These are phyloP conservation scores for Penicillium freii DNA, from an alignment of 2,329 filamentous ascomycete species.

Conservation along the genomic window DNA sequence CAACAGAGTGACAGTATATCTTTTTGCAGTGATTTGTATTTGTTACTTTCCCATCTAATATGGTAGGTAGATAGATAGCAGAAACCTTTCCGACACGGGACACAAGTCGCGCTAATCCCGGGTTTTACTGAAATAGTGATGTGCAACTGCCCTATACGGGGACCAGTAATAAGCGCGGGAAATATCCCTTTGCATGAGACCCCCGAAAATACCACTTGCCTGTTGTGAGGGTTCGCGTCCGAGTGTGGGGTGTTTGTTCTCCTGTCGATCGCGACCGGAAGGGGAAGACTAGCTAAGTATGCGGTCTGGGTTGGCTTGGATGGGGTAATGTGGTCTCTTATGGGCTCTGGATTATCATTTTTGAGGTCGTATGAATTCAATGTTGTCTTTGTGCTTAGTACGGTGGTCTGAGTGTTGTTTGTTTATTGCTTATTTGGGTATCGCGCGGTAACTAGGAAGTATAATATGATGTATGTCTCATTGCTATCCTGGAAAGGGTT, in stretches of 20 bases:
- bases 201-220: not conserved
- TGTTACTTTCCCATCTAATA: not conserved
- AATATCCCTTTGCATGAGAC: not conserved
- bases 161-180: not conserved
- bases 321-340: not conserved
- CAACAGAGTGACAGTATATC: not conserved
- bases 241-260: slow-evolving; percentile 15
- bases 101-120: not conserved
- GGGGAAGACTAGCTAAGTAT: slow-evolving; percentile 6
- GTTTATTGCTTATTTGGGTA: slow-evolving; percentile 1
- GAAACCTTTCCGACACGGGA: not conserved
- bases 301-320: not conserved
- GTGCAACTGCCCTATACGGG: not conserved
- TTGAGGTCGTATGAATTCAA: not conserved
- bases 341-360: not conserved
- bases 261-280: slow-evolving; percentile 23
- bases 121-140: not conserved
- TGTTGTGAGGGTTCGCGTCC: slow-evolving; percentile 1
- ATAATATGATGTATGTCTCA: not conserved
- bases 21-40: not conserved
- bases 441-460: not conserved
- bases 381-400: not conserved
- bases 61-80: not conserved
- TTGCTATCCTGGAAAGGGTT: not conserved
- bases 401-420: not conserved